Evolutionary conservation across 768 basidiomycete genomes (phyloP).

Genomic region (Pleurotus eryngii): DNA sequence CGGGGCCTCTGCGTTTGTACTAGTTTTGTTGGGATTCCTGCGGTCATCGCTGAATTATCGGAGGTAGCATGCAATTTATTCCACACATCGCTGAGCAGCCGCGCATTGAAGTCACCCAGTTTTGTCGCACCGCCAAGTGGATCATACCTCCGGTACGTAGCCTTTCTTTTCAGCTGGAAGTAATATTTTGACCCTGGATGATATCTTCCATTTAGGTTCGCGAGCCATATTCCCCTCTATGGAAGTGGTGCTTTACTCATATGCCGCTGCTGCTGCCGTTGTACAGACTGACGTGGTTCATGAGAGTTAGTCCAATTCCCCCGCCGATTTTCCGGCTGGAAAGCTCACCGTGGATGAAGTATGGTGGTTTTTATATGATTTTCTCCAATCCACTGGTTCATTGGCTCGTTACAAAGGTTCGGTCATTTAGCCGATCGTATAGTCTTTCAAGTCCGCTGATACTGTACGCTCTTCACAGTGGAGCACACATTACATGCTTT

Average conservation of each 20-base stretch:
- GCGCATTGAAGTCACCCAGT: slow-evolving; percentile 40
- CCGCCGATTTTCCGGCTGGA: neutral
- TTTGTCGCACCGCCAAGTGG: slow-evolving; percentile 50
- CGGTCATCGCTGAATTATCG: neutral
- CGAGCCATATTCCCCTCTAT: slow-evolving; percentile 5
- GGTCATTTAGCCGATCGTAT: neutral
- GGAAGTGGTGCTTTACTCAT: slow-evolving; percentile 39
- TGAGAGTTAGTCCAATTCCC: slow-evolving; percentile 7
- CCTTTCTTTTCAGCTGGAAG: neutral
- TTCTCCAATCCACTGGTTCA: neutral
- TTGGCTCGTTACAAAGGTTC: neutral
- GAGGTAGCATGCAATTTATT: slow-evolving; percentile 46
- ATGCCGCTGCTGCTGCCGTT: slow-evolving; percentile 33
- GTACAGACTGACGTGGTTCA: slow-evolving; percentile 21
- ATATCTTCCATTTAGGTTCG: neutral
- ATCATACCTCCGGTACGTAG: slow-evolving; percentile 40
- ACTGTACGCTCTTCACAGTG: slow-evolving; percentile 10
- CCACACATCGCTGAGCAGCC: slow-evolving; percentile 40
- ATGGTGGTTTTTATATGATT: slow-evolving; percentile 5
- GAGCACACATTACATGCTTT: slow-evolving; percentile 30
- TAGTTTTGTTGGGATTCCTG: slow-evolving; percentile 13
- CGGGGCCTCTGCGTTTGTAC: slow-evolving; percentile 48
- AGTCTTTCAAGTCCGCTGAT: neutral
- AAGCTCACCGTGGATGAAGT: neutral
- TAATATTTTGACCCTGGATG: no score